Base-by-base conservation (phyloP, 306 rosid genomes). In the Pueraria montana region DNA sequence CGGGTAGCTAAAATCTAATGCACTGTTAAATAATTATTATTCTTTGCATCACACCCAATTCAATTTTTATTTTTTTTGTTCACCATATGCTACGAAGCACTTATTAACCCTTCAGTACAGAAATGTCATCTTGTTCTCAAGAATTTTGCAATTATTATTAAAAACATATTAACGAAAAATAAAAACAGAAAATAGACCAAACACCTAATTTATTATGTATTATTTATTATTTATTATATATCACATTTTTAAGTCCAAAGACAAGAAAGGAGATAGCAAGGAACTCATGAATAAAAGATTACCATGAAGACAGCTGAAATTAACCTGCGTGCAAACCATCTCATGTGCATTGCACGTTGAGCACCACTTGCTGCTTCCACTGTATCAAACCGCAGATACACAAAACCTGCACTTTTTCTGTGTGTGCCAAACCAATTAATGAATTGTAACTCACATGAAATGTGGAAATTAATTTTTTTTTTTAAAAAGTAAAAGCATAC, bases 281-380 rank as follows among this genome's bases (percentile, higher is more conserved):
- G 24, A 61, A 49, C 34, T 62, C 18, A 6, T 64, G 18, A 69
- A 27, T 21, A 66, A 27, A 70, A 18, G 49, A 77, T 85, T 93
- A 96, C 99, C 99, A 96, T 87, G 91, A 87, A 96, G 70, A 90
- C 17, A 40, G 98, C 99, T 45, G 96, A 86, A 85, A 96, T 94
- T 88, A 80, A 87, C 76, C 94, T 86, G 59, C 99, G 93, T 14
- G 99, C 99, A 89, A 96, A 96, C 98, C 98, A 96, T 90, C 99
- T 89, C 88, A 85, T 30, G 81, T 96, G 97, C 99, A 96, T 96
- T 43, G 99, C 88, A 38, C 83, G 96, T 86, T 96, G 99, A 43
- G 98, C 98, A 30, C 84, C 93, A 59, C 89, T 83, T 43, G 99
- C 90, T 50, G 89, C 99, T 80, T 96, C 96, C 83, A 90, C 94